phyloP scores from a whole-genome alignment of 805 yeast genomes.

The Hermanozyma aechmeae region DNA sequence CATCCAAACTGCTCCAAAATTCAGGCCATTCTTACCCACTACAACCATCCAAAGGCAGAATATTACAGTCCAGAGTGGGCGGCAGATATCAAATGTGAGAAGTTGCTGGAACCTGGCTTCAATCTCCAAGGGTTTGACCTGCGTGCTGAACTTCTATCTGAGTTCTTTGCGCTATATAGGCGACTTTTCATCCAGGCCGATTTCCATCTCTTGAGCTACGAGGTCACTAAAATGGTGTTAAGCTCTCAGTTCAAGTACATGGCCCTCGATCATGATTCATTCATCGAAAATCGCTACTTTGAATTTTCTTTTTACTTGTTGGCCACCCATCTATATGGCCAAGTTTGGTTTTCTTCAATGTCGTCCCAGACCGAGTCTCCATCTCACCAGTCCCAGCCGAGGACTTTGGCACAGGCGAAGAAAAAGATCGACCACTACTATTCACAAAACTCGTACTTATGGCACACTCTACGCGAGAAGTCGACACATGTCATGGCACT shows the following conservation, averaged over 20 bases:
- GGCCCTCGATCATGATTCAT: slow-evolving; percentile 12
- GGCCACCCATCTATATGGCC: slow-evolving; percentile 11
- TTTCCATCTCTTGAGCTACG: slow-evolving; percentile 10
- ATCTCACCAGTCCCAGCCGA: neutral
- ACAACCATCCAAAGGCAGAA: no score
- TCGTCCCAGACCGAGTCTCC: neutral
- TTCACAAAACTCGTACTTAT: slow-evolving; percentile 11
- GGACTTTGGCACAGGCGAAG: slow-evolving; percentile 8
- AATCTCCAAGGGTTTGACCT: no score
- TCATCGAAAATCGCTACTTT: slow-evolving; percentile 15
- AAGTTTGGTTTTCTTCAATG: slow-evolving; percentile 12
- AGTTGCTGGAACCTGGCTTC: no score
- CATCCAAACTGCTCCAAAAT: slow-evolving; percentile 11
- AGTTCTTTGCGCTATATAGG: slow-evolving; percentile 4
- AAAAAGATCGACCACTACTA: slow-evolving; percentile 16
- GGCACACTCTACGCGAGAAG: slow-evolving; percentile 1
- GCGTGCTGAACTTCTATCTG: no score
- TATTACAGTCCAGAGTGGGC: no score
- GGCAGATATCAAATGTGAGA: no score
- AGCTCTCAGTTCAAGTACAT: slow-evolving; percentile 16
- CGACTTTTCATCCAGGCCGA: slow-evolving; percentile 10
- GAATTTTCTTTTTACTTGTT: slow-evolving; percentile 21
- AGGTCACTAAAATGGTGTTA: slow-evolving; percentile 9
- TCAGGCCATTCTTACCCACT: no score
- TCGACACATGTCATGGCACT: slow-evolving; percentile 1